These are phyloP conservation scores for Solanum clarkiae DNA, from an alignment of 257 asterid species.

Conservation along the genomic window DNA sequence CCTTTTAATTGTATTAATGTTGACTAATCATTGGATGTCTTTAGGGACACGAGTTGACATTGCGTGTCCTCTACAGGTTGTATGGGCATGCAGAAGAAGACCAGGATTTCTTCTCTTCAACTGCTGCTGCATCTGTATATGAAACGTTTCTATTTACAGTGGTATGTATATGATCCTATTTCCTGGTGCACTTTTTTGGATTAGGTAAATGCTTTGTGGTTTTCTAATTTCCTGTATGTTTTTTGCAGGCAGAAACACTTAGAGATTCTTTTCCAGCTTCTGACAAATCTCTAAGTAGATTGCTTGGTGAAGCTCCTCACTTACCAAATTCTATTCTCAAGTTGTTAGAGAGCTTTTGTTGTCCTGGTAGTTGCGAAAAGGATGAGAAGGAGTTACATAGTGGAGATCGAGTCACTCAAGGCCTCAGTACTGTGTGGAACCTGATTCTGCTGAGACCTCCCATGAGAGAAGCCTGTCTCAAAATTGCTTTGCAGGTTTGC, in stretches of 20 bases:
- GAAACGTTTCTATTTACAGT: slow-evolving; percentile 85
- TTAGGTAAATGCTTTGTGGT: slow-evolving; percentile 3
- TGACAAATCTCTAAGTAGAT: slow-evolving; percentile 88
- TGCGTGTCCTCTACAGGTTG: slow-evolving; percentile 88
- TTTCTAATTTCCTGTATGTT: slow-evolving; percentile 2
- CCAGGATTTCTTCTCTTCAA: slow-evolving; percentile 75
- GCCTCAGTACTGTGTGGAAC: slow-evolving; percentile 90
- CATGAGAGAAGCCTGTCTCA: slow-evolving; percentile 73
- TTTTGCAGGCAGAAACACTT: slow-evolving; percentile 80
- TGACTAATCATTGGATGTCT: slow-evolving; percentile 50
- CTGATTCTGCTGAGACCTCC: slow-evolving; percentile 89
- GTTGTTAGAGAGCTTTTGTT: slow-evolving; percentile 74
- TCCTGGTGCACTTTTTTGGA: slow-evolving; percentile 8
- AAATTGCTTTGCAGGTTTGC: slow-evolving; percentile 77
- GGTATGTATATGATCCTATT: slow-evolving; percentile 35
- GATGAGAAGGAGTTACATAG: slow-evolving; percentile 62
- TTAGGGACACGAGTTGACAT: slow-evolving; percentile 99
- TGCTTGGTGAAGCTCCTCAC: slow-evolving; percentile 89
- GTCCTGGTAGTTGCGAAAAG: slow-evolving; percentile 53
- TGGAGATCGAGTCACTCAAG: slow-evolving; percentile 95
- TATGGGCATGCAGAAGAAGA: slow-evolving; percentile 96
- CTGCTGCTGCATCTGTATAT: slow-evolving; percentile 79
- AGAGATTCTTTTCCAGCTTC: slow-evolving; percentile 88
- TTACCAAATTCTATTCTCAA: slow-evolving; percentile 67
- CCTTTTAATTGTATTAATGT: slow-evolving; percentile 5